A percentile compares a stretch with the other conserved stretches of the same genome.
phyloP scores from a whole-genome alignment of 83 land plant genomes.

The Picea mariana region DNA sequence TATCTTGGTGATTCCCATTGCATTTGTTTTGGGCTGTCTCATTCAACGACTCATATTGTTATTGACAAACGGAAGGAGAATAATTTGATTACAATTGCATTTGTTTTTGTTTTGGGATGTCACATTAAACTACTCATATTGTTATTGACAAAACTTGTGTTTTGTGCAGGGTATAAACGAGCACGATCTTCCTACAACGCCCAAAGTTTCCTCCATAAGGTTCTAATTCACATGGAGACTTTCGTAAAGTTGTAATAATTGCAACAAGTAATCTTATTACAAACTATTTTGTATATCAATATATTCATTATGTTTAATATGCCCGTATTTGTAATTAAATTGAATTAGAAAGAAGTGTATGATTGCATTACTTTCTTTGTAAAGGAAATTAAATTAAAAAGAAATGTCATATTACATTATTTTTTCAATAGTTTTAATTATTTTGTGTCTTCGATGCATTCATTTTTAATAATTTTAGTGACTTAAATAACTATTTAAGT shows the following conservation, averaged over 20 bases:
- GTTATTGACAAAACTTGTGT: not conserved
- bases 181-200: constrained; percentile 41
- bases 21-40: not conserved
- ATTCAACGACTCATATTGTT: not conserved
- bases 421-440: too few species aligned
- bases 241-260: not conserved
- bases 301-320: too few species aligned
- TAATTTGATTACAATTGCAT: not conserved
- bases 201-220: constrained; percentile 23
- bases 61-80: not conserved
- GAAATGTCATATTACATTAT: too few species aligned
- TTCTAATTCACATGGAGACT: not conserved
- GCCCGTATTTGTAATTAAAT: too few species aligned
- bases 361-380: too few species aligned
- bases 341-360: too few species aligned
- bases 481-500: too few species aligned
- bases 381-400: too few species aligned
- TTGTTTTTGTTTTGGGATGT: not conserved
- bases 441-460: too few species aligned
- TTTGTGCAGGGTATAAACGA: constrained; percentile 48
- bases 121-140: not conserved
- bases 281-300: too few species aligned
- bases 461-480: too few species aligned
- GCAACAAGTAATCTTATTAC: too few species aligned
- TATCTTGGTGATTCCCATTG: not conserved